A percentile compares a stretch with the other conserved stretches of the same genome.
phyloP scores from a whole-genome alignment of 345 rosid genomes.

The Eucalyptus pauciflora region DNA sequence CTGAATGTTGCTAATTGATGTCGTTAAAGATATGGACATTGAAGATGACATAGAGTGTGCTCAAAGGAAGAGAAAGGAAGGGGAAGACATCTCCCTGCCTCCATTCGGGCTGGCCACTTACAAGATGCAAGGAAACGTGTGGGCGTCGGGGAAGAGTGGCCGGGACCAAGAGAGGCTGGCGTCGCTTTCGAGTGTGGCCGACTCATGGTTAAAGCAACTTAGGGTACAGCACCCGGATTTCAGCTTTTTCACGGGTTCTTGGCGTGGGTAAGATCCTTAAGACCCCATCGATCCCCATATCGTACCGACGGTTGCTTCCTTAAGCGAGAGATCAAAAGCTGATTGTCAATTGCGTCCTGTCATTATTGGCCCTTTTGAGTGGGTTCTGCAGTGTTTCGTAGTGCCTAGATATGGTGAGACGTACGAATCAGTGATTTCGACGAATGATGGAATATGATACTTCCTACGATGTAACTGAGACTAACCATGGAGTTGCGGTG shows the following conservation, averaged over 20 bases:
- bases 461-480: background rate
- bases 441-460: background rate
- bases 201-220: slow-evolving; percentile 97
- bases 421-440: background rate
- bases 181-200: slow-evolving; percentile 87
- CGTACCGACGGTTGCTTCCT: background rate
- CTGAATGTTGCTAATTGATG: background rate
- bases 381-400: background rate
- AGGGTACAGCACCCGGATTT: slow-evolving; percentile 97
- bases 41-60: slow-evolving; percentile 47
- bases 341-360: background rate
- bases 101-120: slow-evolving; percentile 96
- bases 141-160: slow-evolving; percentile 72
- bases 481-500: background rate
- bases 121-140: slow-evolving; percentile 96
- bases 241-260: slow-evolving; percentile 68
- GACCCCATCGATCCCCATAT: background rate
- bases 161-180: slow-evolving; percentile 70
- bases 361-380: background rate
- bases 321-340: background rate
- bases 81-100: slow-evolving; percentile 52
- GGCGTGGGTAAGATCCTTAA: slow-evolving; percentile 35
- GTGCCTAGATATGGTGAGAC: background rate
- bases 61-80: slow-evolving; percentile 40
- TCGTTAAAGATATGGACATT: slow-evolving; percentile 49